Evolutionary conservation across 2,329 filamentous ascomycete species (phyloP), one percentile per base, ranked within the genome.

Genomic region (Septoria linicola): DNA sequence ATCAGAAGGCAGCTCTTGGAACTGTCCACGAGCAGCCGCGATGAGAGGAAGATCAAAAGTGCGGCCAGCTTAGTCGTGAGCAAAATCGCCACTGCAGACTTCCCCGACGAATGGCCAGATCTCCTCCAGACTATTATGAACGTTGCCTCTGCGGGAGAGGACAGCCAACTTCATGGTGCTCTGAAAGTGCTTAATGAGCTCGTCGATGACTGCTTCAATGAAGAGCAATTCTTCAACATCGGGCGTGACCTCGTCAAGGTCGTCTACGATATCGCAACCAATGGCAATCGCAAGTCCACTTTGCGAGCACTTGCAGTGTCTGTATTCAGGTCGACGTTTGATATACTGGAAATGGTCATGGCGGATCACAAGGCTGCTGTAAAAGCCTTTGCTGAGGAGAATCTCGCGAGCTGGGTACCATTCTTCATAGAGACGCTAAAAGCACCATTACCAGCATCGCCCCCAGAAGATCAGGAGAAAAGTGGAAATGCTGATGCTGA

Each of bases 301-400:
- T 76, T 96, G 52, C 82, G 93, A 55, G 89, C 90, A 23, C 77
- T 97, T 60, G 88, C 93, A 32, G 86, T 97, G 35, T 89, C 87
- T 34, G 88, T 96, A 51, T 96, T 97, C 76, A 82, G 89, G 51
- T 84, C 84, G 41, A 96, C 89, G 72, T 95, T 99, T 69, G 90
- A 97, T 68, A 88, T 93, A 50, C 82, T 99, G 74, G 90, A 97
- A 72, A 95, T 96, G 82, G 88, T 97, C 59, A 87, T 96, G 77
- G 91, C 96, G 60, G 89, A 95, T 61, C 88, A 97, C 72, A 88
- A 88, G 64, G 80, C 80, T 51, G 88, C 88, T 49, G 89, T 97
- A 55, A 93, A 89, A 70, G 80, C 79, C 1, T 99, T 99, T 68
- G 90, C 92, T 46, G 89, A 96, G 55, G 87, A 95, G 65, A 83